Evolutionary conservation across 768 basidiomycete genomes (phyloP).

Genomic region (Krasilnikovozyma curviuscula): DNA sequence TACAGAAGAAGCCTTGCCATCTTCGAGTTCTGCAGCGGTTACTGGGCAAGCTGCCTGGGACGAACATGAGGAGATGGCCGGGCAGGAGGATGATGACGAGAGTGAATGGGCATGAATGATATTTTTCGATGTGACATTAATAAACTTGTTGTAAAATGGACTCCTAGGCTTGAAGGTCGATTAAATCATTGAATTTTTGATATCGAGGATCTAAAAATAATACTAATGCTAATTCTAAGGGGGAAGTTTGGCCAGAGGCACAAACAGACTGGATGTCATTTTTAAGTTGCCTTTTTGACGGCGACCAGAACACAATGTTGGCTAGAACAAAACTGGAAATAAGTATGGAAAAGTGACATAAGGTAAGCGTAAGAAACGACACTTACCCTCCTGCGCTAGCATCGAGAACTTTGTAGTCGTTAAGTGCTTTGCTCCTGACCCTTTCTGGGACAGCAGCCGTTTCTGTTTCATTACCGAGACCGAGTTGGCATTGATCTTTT

Average conservation of each 20-base stretch:
- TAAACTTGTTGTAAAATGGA: too few relatives aligned
- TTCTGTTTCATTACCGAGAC: constrained; percentile 26
- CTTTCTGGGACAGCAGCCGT: constrained; percentile 24
- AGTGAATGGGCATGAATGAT: too few relatives aligned
- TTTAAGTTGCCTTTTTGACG: background rate
- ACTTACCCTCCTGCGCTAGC: constrained; percentile 8
- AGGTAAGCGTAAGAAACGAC: background rate
- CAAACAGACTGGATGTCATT: background rate
- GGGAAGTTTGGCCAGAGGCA: background rate
- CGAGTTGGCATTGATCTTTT: constrained; percentile 25
- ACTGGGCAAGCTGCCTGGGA: too few relatives aligned
- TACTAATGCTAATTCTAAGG: background rate
- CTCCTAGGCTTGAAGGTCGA: too few relatives aligned
- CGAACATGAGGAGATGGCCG: too few relatives aligned
- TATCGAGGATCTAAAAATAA: too few relatives aligned
- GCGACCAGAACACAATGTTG: constrained; percentile 1
- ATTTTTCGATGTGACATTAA: too few relatives aligned
- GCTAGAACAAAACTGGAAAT: background rate
- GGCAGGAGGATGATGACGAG: too few relatives aligned
- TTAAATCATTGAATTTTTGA: too few relatives aligned
- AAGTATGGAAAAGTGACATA: background rate
- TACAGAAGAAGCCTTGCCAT: too few relatives aligned
- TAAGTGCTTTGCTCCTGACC: constrained; percentile 21
- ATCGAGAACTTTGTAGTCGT: constrained; percentile 8
- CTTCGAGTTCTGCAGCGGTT: too few relatives aligned